Conservation (phyloP, 73 alveolate genomes). For the Chromera velia region DNA sequence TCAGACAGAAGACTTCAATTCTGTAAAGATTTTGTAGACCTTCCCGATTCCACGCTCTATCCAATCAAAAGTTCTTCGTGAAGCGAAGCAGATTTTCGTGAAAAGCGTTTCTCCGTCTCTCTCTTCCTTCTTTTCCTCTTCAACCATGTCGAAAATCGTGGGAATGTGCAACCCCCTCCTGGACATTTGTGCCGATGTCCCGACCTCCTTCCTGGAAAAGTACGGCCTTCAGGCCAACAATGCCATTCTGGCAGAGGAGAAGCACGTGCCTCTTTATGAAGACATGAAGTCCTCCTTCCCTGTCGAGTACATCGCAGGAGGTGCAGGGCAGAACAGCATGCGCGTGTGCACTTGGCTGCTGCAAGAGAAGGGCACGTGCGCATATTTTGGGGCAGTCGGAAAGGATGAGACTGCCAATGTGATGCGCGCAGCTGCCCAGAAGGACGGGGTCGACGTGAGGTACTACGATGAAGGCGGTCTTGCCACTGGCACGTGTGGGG, state of each 20-base stretch:
- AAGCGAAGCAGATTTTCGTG: too few relatives aligned
- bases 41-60: too few relatives aligned
- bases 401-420: conserved; percentile 50
- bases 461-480: conserved; percentile 38
- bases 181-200: conserved; percentile 56
- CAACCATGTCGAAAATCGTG: too few relatives aligned
- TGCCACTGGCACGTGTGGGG: conserved; percentile 73
- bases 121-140: too few relatives aligned
- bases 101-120: too few relatives aligned
- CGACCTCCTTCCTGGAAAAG: conserved; percentile 18
- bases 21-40: too few relatives aligned
- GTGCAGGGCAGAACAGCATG: conserved; percentile 55
- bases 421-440: conserved; percentile 28
- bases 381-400: conserved; percentile 58
- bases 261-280: conserved; percentile 57
- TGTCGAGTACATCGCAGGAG: conserved; percentile 53
- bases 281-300: conserved; percentile 48
- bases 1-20: too few relatives aligned
- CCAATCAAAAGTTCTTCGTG: too few relatives aligned
- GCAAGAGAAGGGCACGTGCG: conserved; percentile 4
- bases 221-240: conserved; percentile 46
- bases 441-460: conserved; percentile 36
- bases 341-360: conserved; percentile 57
- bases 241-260: conserved; percentile 57
- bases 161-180: conserved; percentile 64